Evolutionary conservation across 768 basidiomycete species (phyloP), one percentile per base, ranked within the genome.

Genomic region (Mycena rebaudengoi): DNA sequence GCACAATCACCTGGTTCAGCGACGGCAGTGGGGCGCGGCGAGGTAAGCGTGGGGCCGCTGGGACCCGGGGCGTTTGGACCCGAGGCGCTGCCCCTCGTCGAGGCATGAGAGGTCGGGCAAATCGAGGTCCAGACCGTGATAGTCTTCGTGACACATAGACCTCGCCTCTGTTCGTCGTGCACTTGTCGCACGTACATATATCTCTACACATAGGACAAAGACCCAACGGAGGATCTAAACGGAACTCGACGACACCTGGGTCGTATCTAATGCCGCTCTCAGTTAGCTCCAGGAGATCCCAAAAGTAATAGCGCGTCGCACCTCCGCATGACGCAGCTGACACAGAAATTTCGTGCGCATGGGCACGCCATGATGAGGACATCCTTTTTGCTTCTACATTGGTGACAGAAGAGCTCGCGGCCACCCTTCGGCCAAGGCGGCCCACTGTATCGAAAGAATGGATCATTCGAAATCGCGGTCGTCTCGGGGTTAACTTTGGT

Each of bases 371-470:
- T 53, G n/a, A 14, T 25, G 33, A 64, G 23, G 1, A 13, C 18
- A 2, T 35, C 26, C 11, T n/a, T 46, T 35, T 29, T 63, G 3
- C 53, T 18, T 7, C 66, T 45, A 41, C 66, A 68, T 26, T 60
- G 62, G 25, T 68, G 66, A 16, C 66, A 68, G 20, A 64, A 52
- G 5, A 14, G 7, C 3, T 32, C 26, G 3, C 5, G 25, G 14
- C 39, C 57, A 10, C 58, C 59, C 2, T 11, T 40, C 35, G 66
- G 66, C 66, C 66, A 68, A 5, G 66, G 66, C 5, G 62, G 66
- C 13, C 61, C 66, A 32, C 52, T 55, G 49, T 68, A 68, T 35
- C 66, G 66, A 44, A 60, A 64, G 43, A 60, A 68, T 41, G n/a
- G n/a, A n/a, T n/a, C n/a, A n/a, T n/a, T n/a, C n/a, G n/a, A n/a